phyloP scores from a whole-genome alignment of 1,284 basidiomycete species.

The Sanghuangporus sanghuang region DNA sequence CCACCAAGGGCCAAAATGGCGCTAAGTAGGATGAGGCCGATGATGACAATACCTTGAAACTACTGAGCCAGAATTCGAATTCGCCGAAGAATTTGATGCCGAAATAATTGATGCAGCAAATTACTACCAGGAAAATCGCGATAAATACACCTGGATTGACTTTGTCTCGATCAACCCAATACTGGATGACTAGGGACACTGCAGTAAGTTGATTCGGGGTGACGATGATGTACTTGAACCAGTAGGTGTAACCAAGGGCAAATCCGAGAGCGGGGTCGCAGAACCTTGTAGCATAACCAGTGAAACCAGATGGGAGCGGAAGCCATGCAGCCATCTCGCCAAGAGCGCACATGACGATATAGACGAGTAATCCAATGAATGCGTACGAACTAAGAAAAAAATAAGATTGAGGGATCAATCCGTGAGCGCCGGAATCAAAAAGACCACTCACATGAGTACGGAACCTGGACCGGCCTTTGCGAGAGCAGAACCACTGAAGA shows the following conservation, averaged over 20 bases:
- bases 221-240: slow-evolving; percentile 15
- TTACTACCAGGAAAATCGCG: slow-evolving; percentile 43
- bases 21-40: slow-evolving; percentile 51
- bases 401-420: background rate
- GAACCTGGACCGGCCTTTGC: slow-evolving; percentile 49
- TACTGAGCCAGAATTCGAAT: slow-evolving; percentile 44
- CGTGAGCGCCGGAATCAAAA: background rate
- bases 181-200: slow-evolving; percentile 56
- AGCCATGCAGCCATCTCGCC: slow-evolving; percentile 36
- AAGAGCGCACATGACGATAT: slow-evolving; percentile 37
- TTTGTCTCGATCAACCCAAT: slow-evolving; percentile 43
- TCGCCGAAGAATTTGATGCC: slow-evolving; percentile 52
- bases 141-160: slow-evolving; percentile 46
- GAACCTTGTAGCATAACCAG: slow-evolving; percentile 44
- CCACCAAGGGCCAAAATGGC: slow-evolving; percentile 54
- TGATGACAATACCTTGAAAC: slow-evolving; percentile 35
- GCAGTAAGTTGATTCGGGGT: slow-evolving; percentile 53
- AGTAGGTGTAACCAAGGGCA: slow-evolving; percentile 34
- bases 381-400: slow-evolving; percentile 15
- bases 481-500: slow-evolving; percentile 42
- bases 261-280: slow-evolving; percentile 47
- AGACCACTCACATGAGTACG: slow-evolving; percentile 30
- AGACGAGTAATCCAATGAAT: slow-evolving; percentile 53
- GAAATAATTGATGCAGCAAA: slow-evolving; percentile 53
- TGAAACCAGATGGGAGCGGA: slow-evolving; percentile 37